phyloP scores from a whole-genome alignment of 768 basidiomycete species.

The Boletus reticuloceps region DNA sequence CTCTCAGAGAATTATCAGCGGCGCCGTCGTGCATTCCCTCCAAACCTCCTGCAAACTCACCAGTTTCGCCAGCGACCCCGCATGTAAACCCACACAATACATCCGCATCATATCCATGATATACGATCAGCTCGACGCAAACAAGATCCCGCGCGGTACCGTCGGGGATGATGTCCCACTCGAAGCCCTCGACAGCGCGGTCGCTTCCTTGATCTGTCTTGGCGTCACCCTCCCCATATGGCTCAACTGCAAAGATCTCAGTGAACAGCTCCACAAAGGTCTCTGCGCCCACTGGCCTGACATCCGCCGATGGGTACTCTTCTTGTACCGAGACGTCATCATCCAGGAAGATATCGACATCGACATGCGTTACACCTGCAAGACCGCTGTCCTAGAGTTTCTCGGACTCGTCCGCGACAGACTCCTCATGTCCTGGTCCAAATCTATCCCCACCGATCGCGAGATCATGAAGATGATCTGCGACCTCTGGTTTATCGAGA shows the following conservation, averaged over 20 bases:
- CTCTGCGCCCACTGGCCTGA: conserved; percentile 21
- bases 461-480: conserved; percentile 29
- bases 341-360: conserved; percentile 1
- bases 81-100: conserved; percentile 22
- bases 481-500: conserved; percentile 28
- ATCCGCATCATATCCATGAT: conserved; percentile 19
- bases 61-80: conserved; percentile 5
- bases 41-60: conserved; percentile 14
- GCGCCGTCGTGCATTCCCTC: conserved; percentile 10
- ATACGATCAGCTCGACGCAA: conserved; percentile 19
- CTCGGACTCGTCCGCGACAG: conserved; percentile 26
- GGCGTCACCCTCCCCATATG: conserved; percentile 25
- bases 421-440: conserved; percentile 27
- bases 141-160: conserved; percentile 13
- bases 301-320: conserved; percentile 28
- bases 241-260: conserved; percentile 15
- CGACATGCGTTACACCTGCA: conserved; percentile 19
- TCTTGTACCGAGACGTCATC: conserved; percentile 17
- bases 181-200: conserved; percentile 9
- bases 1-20: conserved; percentile 13
- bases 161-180: conserved; percentile 1
- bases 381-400: conserved; percentile 25
- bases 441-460: conserved; percentile 18
- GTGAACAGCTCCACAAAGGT: conserved; percentile 8
- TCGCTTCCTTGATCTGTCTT: conserved; percentile 16